phyloP scores from a whole-genome alignment of 768 basidiomycete genomes.

The Naganishia vaughanmartiniae region DNA sequence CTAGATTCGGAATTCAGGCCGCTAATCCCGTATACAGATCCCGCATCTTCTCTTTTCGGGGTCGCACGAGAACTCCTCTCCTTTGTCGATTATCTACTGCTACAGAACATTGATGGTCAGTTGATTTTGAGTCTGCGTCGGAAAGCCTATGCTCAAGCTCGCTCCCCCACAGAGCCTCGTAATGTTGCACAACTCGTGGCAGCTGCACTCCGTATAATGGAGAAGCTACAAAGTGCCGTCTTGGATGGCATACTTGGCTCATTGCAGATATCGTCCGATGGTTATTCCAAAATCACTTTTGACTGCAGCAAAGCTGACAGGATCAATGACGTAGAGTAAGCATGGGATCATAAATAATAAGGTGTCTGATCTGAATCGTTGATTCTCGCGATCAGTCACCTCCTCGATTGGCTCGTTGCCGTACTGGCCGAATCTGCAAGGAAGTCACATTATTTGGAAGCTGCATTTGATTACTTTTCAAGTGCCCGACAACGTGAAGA shows the following conservation, averaged over 20 bases:
- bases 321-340: constrained; percentile 2
- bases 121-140: background rate
- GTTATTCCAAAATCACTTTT: constrained; percentile 6
- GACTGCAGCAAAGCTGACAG: background rate
- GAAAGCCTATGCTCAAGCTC: background rate
- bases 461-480: constrained; percentile 2
- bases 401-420: constrained; percentile 17
- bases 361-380: background rate
- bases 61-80: background rate
- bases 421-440: background rate
- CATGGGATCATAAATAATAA: background rate
- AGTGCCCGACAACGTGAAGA: constrained; percentile 1
- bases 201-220: background rate
- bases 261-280: constrained; percentile 6
- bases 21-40: background rate
- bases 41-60: constrained; percentile 6
- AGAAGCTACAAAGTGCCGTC: background rate
- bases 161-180: background rate
- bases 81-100: constrained; percentile 5
- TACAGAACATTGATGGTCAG: constrained; percentile 20
- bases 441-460: background rate
- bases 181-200: constrained; percentile 3
- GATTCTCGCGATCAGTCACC: background rate
- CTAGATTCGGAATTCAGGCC: background rate
- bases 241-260: background rate